These are phyloP conservation scores for Xanthoceras sorbifolium DNA, from an alignment of 345 rosid species.

Conservation along the genomic window DNA sequence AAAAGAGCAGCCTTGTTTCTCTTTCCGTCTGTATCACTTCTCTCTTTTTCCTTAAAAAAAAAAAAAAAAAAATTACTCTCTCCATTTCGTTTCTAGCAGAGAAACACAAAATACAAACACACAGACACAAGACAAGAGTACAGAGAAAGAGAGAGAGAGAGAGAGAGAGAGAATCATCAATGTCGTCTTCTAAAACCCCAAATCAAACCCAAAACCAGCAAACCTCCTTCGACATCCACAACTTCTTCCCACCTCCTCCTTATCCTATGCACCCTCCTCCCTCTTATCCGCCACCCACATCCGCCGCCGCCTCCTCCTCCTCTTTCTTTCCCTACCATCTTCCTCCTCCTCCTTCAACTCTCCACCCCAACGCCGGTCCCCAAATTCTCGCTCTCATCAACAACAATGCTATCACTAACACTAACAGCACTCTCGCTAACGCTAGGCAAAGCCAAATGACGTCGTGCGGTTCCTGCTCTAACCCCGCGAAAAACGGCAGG, in stretches of 20 bases:
- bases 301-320: conserved; percentile 26
- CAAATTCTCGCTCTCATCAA: conserved; percentile 72
- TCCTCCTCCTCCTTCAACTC: conserved; percentile 43
- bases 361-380: conserved; percentile 46
- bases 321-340: conserved; percentile 38
- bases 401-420: conserved; percentile 26
- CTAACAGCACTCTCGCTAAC: conserved; percentile 1
- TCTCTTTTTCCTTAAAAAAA: too few relatives aligned
- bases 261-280: conserved; percentile 31
- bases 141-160: too few relatives aligned
- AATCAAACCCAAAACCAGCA: conserved; percentile 40
- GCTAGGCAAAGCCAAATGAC: too few relatives aligned
- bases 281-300: conserved; percentile 64
- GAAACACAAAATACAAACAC: too few relatives aligned
- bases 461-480: conserved; percentile 37
- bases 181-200: conserved; percentile 55
- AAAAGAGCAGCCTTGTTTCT: too few relatives aligned
- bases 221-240: conserved; percentile 42
- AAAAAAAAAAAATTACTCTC: too few relatives aligned
- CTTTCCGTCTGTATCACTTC: too few relatives aligned
- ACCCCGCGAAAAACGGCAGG: conserved; percentile 58
- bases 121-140: too few relatives aligned
- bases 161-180: neutral
- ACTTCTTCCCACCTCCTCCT: conserved; percentile 35
- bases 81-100: too few relatives aligned